These are phyloP conservation scores for Mycena galopus DNA, from an alignment of 768 basidiomycete genomes.

Conservation along the genomic window DNA sequence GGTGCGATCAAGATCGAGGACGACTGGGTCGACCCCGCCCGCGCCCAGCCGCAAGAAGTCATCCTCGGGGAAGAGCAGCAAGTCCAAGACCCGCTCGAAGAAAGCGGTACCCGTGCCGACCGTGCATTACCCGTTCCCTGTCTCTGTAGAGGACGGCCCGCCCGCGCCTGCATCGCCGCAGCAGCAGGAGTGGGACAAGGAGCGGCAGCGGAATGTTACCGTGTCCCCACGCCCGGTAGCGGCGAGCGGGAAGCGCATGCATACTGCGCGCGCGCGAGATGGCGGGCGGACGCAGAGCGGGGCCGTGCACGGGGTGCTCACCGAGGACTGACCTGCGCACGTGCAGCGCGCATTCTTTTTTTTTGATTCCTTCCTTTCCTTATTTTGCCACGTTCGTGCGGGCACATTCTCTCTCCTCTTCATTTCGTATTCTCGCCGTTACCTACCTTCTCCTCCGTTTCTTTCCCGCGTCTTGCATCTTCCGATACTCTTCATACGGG, in stretches of 20 bases:
- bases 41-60: constrained; percentile 51
- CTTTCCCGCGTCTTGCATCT: too few species aligned
- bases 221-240: not conserved
- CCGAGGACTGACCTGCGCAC: too few species aligned
- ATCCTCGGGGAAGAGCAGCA: not conserved
- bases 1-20: constrained; percentile 45
- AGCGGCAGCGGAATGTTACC: not conserved
- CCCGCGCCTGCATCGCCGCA: too few species aligned
- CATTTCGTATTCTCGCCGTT: too few species aligned
- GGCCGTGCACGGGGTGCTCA: too few species aligned
- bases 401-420: too few species aligned
- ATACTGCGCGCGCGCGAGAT: constrained; percentile 74
- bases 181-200: too few species aligned
- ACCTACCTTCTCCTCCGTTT: too few species aligned
- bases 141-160: not conserved
- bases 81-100: not conserved
- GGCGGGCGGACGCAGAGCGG: not conserved
- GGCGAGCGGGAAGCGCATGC: constrained; percentile 64
- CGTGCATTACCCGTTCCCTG: constrained; percentile 29
- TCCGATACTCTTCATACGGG: too few species aligned
- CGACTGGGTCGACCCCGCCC: constrained; percentile 79
- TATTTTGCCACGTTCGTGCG: too few species aligned
- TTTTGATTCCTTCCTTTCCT: too few species aligned
- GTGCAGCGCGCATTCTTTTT: too few species aligned
- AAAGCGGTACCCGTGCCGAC: constrained; percentile 44